Percentiles rank a stretch among this genome's conserved stretches.
These are phyloP conservation scores for Anastatica hierochuntica DNA, from an alignment of 345 rosid genomes.

Conservation along the genomic window DNA sequence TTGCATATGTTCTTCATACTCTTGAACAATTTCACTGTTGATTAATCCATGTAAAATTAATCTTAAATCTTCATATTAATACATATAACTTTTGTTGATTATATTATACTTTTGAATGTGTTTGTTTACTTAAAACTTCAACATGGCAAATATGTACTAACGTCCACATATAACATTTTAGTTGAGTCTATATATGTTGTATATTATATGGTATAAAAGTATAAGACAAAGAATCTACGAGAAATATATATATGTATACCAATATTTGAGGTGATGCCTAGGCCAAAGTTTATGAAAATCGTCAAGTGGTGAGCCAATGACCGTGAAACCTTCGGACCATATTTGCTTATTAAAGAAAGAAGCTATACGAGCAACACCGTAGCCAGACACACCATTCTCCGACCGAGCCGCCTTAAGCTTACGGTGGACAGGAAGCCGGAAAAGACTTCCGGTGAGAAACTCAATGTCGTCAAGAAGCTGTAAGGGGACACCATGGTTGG, in stretches of 20 bases:
- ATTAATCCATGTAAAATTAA: conserved; percentile 1
- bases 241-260: conserved; percentile 51
- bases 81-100: no score
- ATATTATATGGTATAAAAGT: background rate
- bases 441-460: conserved; percentile 34
- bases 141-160: no score
- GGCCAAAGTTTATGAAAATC: conserved; percentile 89
- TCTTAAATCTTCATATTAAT: background rate
- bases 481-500: conserved; percentile 59
- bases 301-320: conserved; percentile 60
- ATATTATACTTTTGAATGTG: no score
- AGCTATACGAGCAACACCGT: conserved; percentile 69
- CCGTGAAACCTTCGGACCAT: conserved; percentile 98
- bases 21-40: conserved; percentile 43
- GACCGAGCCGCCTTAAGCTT: conserved; percentile 66
- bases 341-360: conserved; percentile 70
- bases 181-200: no score
- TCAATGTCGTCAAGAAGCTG: conserved; percentile 41
- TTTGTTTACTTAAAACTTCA: no score
- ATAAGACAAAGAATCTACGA: background rate
- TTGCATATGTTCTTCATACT: conserved; percentile 60
- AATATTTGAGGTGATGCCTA: conserved; percentile 38
- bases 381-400: conserved; percentile 66
- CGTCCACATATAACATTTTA: no score
- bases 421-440: conserved; percentile 46